Percentiles rank a stretch among this genome's conserved stretches.
Evolutionary conservation across 129 eudicot species (phyloP).

Genomic region (Heracleum sosnowskyi): DNA sequence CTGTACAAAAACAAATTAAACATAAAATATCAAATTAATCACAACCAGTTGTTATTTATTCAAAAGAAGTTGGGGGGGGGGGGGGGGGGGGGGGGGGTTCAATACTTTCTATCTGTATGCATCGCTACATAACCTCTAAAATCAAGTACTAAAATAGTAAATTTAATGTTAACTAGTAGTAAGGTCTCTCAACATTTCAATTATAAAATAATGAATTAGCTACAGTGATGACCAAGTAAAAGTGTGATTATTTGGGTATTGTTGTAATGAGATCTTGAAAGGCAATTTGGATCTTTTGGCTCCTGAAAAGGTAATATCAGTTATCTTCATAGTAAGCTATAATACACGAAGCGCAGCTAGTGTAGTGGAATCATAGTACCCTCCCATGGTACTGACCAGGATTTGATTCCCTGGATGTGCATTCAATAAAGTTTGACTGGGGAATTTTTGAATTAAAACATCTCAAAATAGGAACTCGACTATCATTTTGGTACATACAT

Average conservation of each 20-base stretch:
- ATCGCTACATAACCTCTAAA: background rate
- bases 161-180: background rate
- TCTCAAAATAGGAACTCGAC: background rate
- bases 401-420: background rate
- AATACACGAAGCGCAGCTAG: background rate
- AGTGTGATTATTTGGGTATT: background rate
- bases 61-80: background rate
- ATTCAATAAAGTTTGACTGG: background rate
- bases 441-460: too few species aligned
- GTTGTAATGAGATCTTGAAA: background rate
- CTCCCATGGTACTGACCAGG: background rate
- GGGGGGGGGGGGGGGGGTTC: background rate
- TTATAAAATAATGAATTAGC: background rate
- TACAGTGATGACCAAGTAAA: background rate
- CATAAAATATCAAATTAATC: conserved; percentile 11
- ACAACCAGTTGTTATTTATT: background rate
- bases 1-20: conserved; percentile 34
- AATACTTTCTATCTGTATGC: background rate
- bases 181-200: background rate
- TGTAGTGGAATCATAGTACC: background rate
- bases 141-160: background rate
- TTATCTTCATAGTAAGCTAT: background rate
- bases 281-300: background rate
- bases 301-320: background rate
- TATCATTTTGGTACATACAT: background rate